phyloP scores from a whole-genome alignment of 805 yeast species.

The Middelhovenomyces tepae region DNA sequence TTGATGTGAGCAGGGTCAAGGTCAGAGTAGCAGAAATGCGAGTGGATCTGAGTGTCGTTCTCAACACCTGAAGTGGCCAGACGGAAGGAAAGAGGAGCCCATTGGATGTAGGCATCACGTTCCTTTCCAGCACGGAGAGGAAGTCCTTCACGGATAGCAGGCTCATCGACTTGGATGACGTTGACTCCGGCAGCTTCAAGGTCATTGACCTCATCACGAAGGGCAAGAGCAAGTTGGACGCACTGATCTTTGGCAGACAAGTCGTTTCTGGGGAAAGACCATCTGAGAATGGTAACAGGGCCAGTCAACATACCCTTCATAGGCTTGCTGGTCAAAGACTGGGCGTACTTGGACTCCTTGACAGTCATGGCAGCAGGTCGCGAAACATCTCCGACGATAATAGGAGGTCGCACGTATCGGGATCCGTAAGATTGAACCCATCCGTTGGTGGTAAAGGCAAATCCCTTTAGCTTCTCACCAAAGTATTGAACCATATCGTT shows the following conservation, averaged over 20 bases:
- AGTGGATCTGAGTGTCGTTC: slow-evolving; percentile 95
- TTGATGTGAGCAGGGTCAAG: slow-evolving; percentile 99
- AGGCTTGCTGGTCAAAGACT: slow-evolving; percentile 89
- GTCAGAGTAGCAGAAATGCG: slow-evolving; percentile 99
- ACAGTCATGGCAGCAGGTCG: slow-evolving; percentile 99
- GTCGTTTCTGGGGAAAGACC: slow-evolving; percentile 99
- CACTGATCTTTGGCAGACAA: slow-evolving; percentile 89
- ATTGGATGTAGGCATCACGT: slow-evolving; percentile 90
- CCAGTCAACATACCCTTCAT: slow-evolving; percentile 99
- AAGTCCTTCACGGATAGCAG: slow-evolving; percentile 99
- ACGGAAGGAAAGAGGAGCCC: slow-evolving; percentile 99
- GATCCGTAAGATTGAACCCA: slow-evolving; percentile 99
- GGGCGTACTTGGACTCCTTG: slow-evolving; percentile 98
- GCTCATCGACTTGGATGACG: slow-evolving; percentile 99
- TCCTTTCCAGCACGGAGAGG: slow-evolving; percentile 97
- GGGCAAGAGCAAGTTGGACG: slow-evolving; percentile 91
- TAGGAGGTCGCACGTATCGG: slow-evolving; percentile 99
- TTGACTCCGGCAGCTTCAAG: slow-evolving; percentile 97
- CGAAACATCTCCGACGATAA: slow-evolving; percentile 97
- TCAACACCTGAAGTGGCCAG: slow-evolving; percentile 97
- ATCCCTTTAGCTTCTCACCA: slow-evolving; percentile 98
- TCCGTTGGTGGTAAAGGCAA: slow-evolving; percentile 97
- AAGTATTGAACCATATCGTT: slow-evolving; percentile 99
- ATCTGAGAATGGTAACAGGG: slow-evolving; percentile 98
- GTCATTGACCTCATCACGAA: slow-evolving; percentile 97